A percentile compares a stretch with the other conserved stretches of the same genome.
These are phyloP conservation scores for Fusarium subglutinans DNA, from an alignment of 2,329 filamentous ascomycete genomes.

Conservation along the genomic window DNA sequence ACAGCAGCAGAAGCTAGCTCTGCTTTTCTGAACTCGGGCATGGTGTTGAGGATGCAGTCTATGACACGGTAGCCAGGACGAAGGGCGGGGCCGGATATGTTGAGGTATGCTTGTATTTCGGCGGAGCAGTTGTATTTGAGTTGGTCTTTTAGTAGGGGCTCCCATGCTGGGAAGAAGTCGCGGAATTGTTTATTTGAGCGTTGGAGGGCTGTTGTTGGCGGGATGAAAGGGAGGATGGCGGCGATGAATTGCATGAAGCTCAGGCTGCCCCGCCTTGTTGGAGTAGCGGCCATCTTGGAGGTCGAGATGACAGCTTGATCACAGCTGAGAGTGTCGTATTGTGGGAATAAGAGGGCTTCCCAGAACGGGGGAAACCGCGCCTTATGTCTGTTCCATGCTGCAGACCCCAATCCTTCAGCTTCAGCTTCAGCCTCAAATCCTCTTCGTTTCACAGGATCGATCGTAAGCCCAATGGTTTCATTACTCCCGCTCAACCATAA, in stretches of 20 bases:
- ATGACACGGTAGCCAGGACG: slow-evolving; percentile 20
- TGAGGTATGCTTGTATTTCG: neutral
- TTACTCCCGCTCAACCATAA: neutral
- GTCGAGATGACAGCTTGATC: neutral
- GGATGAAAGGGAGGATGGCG: neutral
- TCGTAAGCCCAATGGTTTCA: neutral
- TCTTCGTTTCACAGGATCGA: neutral
- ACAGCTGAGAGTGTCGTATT: neutral
- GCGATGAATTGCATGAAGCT: neutral
- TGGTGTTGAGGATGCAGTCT: slow-evolving; percentile 27
- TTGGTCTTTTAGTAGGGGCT: neutral
- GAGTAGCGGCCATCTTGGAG: neutral
- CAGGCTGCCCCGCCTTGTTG: neutral
- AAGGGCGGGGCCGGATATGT: neutral
- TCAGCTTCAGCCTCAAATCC: neutral
- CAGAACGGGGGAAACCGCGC: neutral
- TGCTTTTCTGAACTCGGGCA: slow-evolving; percentile 38
- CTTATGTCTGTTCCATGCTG: neutral
- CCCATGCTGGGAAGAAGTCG: slow-evolving; percentile 34
- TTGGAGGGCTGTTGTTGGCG: neutral
- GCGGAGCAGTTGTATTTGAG: neutral
- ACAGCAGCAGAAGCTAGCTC: slow-evolving; percentile 36
- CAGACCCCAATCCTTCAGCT: neutral
- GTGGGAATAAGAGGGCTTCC: neutral
- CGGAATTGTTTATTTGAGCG: slow-evolving; percentile 24